Evolutionary conservation across 495 filamentous ascomycete species (phyloP).

Genomic region (Xylaria acuta): DNA sequence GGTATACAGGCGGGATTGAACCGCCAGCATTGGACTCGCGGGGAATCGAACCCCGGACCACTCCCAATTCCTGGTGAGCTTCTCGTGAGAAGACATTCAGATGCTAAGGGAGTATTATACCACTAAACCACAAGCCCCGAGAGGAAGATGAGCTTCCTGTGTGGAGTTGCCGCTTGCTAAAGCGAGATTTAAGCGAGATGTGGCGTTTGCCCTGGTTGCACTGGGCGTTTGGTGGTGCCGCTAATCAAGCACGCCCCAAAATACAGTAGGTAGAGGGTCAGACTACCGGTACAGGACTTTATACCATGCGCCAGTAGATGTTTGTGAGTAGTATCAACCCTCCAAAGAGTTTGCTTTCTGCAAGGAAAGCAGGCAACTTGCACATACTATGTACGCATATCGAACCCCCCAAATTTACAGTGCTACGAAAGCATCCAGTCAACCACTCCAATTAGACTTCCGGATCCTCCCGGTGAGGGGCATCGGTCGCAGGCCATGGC

Average conservation of each 20-base stretch:
- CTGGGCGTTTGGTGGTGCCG: background rate
- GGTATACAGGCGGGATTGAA: conserved; percentile 21
- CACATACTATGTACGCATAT: background rate
- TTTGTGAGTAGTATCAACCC: background rate
- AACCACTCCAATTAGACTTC: conserved; percentile 10
- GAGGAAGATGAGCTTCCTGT: conserved; percentile 19
- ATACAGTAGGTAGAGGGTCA: background rate
- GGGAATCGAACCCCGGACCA: conserved; percentile 66
- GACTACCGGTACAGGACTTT: too few relatives aligned
- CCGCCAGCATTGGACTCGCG: conserved; percentile 46
- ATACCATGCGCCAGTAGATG: background rate
- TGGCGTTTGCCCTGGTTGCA: background rate
- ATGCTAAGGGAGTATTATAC: conserved; percentile 28
- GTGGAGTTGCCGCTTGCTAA: background rate
- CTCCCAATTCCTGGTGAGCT: conserved; percentile 42
- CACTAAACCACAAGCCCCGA: conserved; percentile 28
- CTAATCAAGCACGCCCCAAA: conserved; percentile 1
- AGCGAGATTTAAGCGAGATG: background rate
- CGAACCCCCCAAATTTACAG: background rate
- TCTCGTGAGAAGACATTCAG: conserved; percentile 1
- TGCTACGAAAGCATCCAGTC: background rate
- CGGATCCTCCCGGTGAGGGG: conserved; percentile 20
- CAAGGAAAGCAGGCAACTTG: conserved; percentile 8
- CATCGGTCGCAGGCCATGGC: background rate
- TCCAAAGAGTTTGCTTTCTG: conserved; percentile 5